Evolutionary conservation across 495 filamentous ascomycete genomes (phyloP).

Genomic region (Penicillium egyptiacum): DNA sequence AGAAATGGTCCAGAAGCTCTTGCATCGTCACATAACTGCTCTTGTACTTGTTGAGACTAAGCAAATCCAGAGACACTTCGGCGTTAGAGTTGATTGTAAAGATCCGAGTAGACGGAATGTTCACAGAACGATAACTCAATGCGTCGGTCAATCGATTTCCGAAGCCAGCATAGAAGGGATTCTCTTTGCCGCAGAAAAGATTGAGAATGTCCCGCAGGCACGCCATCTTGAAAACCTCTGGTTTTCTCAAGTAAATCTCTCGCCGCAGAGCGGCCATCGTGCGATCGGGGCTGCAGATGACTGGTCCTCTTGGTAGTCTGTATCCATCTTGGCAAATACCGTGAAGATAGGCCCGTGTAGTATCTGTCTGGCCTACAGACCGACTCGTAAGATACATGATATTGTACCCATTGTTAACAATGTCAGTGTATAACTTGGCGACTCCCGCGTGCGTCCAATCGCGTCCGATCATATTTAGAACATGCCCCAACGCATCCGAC

Average conservation of each 20-base stretch:
- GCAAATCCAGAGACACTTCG: slow-evolving; percentile 88
- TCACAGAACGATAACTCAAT: slow-evolving; percentile 91
- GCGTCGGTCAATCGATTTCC: slow-evolving; percentile 96
- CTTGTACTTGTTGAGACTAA: slow-evolving; percentile 91
- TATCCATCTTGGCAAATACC: slow-evolving; percentile 88
- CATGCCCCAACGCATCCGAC: slow-evolving; percentile 95
- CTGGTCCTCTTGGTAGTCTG: slow-evolving; percentile 82
- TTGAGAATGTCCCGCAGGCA: slow-evolving; percentile 90
- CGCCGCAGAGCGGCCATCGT: slow-evolving; percentile 93
- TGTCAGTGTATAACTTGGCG: slow-evolving; percentile 95
- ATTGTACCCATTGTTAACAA: slow-evolving; percentile 94
- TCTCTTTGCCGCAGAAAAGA: slow-evolving; percentile 75
- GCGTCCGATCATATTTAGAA: slow-evolving; percentile 94
- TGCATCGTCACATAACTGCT: slow-evolving; percentile 96
- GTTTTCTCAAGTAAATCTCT: slow-evolving; percentile 94
- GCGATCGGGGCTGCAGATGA: slow-evolving; percentile 91
- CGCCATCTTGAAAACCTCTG: slow-evolving; percentile 99
- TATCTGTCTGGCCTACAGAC: slow-evolving; percentile 90
- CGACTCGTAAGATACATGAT: slow-evolving; percentile 97
- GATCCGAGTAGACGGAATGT: slow-evolving; percentile 88
- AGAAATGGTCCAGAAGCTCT: slow-evolving; percentile 95
- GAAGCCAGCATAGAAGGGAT: slow-evolving; percentile 95
- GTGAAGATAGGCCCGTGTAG: slow-evolving; percentile 84
- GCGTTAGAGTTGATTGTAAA: slow-evolving; percentile 99
- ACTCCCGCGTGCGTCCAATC: slow-evolving; percentile 98